Evolutionary conservation across 192 early-diverging fungal species (phyloP).

Genomic region (Linderina pennispora): DNA sequence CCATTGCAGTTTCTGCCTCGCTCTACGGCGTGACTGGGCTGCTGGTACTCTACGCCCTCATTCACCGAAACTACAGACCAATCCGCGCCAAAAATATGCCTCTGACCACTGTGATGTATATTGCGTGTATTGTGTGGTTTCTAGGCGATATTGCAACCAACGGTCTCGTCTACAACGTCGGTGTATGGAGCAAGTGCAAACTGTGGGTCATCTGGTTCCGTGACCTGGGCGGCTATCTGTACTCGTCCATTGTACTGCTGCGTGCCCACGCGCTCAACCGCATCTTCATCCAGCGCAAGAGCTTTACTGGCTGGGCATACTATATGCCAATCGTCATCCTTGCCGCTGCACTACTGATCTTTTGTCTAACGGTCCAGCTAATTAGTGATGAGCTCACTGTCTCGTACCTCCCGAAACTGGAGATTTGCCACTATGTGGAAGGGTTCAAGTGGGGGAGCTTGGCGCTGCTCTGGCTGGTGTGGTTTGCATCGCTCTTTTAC

Average conservation of each 20-base stretch:
- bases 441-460: conserved; percentile 6
- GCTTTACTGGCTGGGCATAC: conserved; percentile 5
- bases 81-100: conserved; percentile 19
- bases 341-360: background rate
- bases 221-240: conserved; percentile 8
- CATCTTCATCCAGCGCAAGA: conserved; percentile 13
- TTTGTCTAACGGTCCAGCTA: background rate
- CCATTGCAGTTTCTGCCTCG: conserved; percentile 3
- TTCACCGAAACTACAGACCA: conserved; percentile 2
- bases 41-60: conserved; percentile 4
- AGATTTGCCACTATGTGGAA: conserved; percentile 7
- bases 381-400: background rate
- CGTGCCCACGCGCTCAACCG: conserved; percentile 1
- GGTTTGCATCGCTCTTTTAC: conserved; percentile 7
- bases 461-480: conserved; percentile 14
- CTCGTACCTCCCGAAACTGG: conserved; percentile 7
- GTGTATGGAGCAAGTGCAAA: conserved; percentile 8
- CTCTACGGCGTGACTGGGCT: conserved; percentile 5
- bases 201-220: conserved; percentile 5
- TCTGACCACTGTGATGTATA: conserved; percentile 7
- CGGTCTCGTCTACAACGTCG: conserved; percentile 4
- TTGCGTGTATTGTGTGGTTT: conserved; percentile 13
- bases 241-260: conserved; percentile 4
- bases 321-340: background rate
- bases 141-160: conserved; percentile 15